These are phyloP conservation scores for Geotrichum restrictum DNA, from an alignment of 1,139 yeast genomes.

Conservation along the genomic window DNA sequence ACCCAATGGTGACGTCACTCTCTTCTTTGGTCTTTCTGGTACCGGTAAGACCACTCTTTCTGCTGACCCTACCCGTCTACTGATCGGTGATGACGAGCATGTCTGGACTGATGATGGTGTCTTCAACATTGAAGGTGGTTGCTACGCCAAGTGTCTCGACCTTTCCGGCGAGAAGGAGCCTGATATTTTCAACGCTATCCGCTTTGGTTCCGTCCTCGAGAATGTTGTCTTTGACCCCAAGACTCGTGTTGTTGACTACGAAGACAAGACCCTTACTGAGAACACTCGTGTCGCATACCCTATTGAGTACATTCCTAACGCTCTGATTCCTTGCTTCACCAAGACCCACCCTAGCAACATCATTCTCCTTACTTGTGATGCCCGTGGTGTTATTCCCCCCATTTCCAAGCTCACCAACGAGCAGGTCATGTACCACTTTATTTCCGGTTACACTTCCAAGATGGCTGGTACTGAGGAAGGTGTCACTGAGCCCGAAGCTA, in stretches of 20 bases:
- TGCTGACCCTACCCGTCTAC: slow-evolving; percentile 90
- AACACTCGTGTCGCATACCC: slow-evolving; percentile 99
- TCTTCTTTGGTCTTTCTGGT: slow-evolving; percentile 95
- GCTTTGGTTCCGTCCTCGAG: slow-evolving; percentile 90
- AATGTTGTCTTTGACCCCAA: slow-evolving; percentile 82
- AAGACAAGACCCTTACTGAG: slow-evolving; percentile 74
- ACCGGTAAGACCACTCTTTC: slow-evolving; percentile 97
- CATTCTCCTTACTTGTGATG: slow-evolving; percentile 92
- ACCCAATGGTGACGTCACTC: slow-evolving; percentile 71
- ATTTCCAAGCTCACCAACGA: slow-evolving; percentile 89
- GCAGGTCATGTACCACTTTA: slow-evolving; percentile 98
- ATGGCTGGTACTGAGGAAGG: slow-evolving; percentile 99
- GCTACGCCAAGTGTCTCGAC: slow-evolving; percentile 96
- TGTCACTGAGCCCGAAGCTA: slow-evolving; percentile 96
- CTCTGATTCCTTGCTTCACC: slow-evolving; percentile 91
- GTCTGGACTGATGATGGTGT: slow-evolving; percentile 99
- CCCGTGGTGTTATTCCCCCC: slow-evolving; percentile 96
- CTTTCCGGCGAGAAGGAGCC: slow-evolving; percentile 92
- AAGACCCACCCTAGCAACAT: slow-evolving; percentile 89
- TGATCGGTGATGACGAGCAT: slow-evolving; percentile 98
- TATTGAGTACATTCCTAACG: slow-evolving; percentile 93
- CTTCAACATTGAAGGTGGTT: slow-evolving; percentile 98
- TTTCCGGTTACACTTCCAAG: slow-evolving; percentile 97
- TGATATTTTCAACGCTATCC: slow-evolving; percentile 92
- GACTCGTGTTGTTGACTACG: slow-evolving; percentile 82